phyloP scores from a whole-genome alignment of 768 basidiomycete species.

The Inosperma sp. region DNA sequence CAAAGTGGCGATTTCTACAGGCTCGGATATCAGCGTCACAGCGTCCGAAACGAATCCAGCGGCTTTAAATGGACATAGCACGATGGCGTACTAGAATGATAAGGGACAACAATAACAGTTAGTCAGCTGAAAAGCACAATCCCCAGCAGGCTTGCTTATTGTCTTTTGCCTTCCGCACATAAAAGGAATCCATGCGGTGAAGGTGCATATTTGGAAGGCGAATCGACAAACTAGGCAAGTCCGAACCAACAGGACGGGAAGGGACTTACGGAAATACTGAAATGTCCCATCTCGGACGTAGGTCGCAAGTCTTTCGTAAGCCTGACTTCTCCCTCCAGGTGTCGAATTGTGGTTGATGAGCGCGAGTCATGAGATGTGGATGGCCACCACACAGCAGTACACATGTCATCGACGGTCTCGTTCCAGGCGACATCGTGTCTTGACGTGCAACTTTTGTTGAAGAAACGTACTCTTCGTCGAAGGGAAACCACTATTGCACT shows the following conservation, averaged over 20 bases:
- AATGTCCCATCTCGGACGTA: conserved; percentile 46
- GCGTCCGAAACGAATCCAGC: conserved; percentile 35
- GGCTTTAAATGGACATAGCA: conserved; percentile 42
- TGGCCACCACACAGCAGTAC: conserved; percentile 47
- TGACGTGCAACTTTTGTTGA: conserved; percentile 33
- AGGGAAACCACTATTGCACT: conserved; percentile 36
- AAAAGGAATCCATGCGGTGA: neutral
- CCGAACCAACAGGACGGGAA: neutral
- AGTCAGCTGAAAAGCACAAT: conserved; percentile 3
- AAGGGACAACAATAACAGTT: neutral
- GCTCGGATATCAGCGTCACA: conserved; percentile 41
- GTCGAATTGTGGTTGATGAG: conserved; percentile 31
- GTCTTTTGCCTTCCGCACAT: neutral
- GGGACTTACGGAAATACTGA: conserved; percentile 46
- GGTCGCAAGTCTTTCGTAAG: conserved; percentile 49
- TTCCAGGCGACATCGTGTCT: conserved; percentile 41
- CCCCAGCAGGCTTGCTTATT: conserved; percentile 3
- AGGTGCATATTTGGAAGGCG: neutral
- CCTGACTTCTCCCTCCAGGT: conserved; percentile 50
- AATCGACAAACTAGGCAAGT: conserved; percentile 4
- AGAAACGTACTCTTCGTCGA: conserved; percentile 40
- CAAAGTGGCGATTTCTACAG: conserved; percentile 50
- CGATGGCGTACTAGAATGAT: conserved; percentile 41
- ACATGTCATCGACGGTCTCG: conserved; percentile 42
- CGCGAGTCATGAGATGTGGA: conserved; percentile 25